Percentiles rank a stretch among this genome's conserved stretches.
Conservation (phyloP, 176 grass and related monocot genomes). For the sorghum (Sorghum bicolor) region Sorghum_bicolor_NCBIv3 NC_012872.2:1357501-1358000, state of each 20-base stretch:
- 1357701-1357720: not conserved
- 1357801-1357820: not conserved
- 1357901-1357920: conserved; percentile 66
- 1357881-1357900: conserved; percentile 53
- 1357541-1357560: no score
- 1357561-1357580: no score
- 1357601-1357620: no score
- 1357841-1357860: not conserved
- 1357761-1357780: not conserved
- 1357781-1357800: not conserved
- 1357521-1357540: conserved; percentile 20
- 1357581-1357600: no score
- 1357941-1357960: conserved; percentile 62
- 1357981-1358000: conserved; percentile 50
- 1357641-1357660: not conserved
- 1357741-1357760: not conserved
- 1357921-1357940: conserved; percentile 78
- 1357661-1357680: not conserved
- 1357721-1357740: not conserved
- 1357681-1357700: not conserved
- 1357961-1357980: conserved; percentile 67
- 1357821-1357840: not conserved
- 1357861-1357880: not conserved
- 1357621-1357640: not conserved
- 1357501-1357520: conserved; percentile 55